These are phyloP conservation scores for Rubia peregrina DNA, from an alignment of 305 asterid genomes.

Conservation along the genomic window DNA sequence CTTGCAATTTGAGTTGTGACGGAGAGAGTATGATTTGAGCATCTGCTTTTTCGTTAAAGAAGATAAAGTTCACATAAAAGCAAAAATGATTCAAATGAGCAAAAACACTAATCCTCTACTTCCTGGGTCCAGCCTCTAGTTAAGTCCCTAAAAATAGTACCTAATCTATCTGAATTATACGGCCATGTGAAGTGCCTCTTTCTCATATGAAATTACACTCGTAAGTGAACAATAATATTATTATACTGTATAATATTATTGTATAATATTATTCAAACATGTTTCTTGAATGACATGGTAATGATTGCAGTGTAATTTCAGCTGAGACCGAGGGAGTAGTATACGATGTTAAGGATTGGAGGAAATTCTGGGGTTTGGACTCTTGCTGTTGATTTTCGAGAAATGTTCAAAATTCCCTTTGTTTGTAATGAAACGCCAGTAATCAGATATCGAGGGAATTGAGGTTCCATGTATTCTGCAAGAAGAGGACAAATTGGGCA, in stretches of 20 bases:
- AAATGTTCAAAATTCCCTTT: slow-evolving; percentile 17
- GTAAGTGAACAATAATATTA: no score
- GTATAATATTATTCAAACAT: no score
- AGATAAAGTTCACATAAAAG: not conserved
- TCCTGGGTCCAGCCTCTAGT: not conserved
- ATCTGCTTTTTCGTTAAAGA: not conserved
- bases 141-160: not conserved
- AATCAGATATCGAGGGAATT: slow-evolving; percentile 9
- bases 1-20: no score
- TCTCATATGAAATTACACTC: no score
- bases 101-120: not conserved
- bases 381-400: slow-evolving; percentile 39
- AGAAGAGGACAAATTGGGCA: slow-evolving; percentile 16
- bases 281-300: no score
- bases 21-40: not conserved
- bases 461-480: not conserved
- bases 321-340: not conserved
- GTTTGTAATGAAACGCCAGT: slow-evolving; percentile 17
- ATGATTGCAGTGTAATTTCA: no score
- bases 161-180: not conserved
- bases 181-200: not conserved
- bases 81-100: not conserved
- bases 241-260: no score
- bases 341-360: slow-evolving; percentile 33
- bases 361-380: slow-evolving; percentile 37